Conservation (phyloP, 805 yeast species). For the Wickerhamiella hasegawae region DNA sequence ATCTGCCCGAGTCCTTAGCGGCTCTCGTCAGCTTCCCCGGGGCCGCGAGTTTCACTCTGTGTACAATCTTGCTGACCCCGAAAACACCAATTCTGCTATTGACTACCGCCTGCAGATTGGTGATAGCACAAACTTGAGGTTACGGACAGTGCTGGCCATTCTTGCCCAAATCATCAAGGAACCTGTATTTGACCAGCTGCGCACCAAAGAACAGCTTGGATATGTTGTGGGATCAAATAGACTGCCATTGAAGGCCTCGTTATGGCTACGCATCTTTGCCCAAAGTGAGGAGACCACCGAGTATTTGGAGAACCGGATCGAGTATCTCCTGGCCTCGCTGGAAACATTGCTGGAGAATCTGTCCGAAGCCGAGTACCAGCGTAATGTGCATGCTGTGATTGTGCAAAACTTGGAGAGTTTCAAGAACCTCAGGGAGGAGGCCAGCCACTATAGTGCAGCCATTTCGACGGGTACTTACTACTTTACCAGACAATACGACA, state of each 20-base stretch:
- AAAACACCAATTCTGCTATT: conserved; percentile 71
- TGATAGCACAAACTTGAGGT: conserved; percentile 25
- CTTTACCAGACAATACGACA: conserved; percentile 40
- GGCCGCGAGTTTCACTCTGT: conserved; percentile 14
- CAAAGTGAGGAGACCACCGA: conserved; percentile 71
- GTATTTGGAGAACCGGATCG: conserved; percentile 64
- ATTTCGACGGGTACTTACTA: conserved; percentile 69
- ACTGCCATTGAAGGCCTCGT: conserved; percentile 48
- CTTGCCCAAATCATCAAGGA: conserved; percentile 62
- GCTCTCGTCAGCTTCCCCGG: conserved; percentile 24
- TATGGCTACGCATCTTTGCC: conserved; percentile 58
- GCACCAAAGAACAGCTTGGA: conserved; percentile 92
- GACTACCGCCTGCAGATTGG: conserved; percentile 65
- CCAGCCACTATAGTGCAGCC: conserved; percentile 42
- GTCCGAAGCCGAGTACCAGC: conserved; percentile 46
- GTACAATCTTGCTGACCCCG: conserved; percentile 35
- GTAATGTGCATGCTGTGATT: conserved; percentile 53
- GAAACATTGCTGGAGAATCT: conserved; percentile 32
- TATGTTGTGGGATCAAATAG: conserved; percentile 79
- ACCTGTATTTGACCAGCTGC: conserved; percentile 75
- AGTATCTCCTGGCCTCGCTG: conserved; percentile 38
- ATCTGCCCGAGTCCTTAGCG: conserved; percentile 27
- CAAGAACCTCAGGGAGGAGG: conserved; percentile 70
- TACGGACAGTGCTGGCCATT: conserved; percentile 41
- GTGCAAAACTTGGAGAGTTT: conserved; percentile 50